Conservation (phyloP, 208 protist species). For the Trypanosomatidae sp. region DNA sequence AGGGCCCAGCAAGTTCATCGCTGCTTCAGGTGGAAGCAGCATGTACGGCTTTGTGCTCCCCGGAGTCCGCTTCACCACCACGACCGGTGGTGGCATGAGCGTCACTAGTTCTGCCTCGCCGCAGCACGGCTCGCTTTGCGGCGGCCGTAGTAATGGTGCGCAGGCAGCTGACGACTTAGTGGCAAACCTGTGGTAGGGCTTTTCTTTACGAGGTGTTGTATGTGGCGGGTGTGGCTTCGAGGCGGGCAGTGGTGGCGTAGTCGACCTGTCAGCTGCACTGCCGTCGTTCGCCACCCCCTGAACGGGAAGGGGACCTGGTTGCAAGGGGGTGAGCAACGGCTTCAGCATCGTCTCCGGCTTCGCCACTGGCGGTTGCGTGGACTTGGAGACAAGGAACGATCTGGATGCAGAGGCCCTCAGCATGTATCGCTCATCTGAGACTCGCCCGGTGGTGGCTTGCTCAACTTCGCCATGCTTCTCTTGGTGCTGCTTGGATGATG, state of each 20-base stretch:
- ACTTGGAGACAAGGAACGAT: neutral
- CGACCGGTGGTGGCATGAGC: conserved; percentile 3
- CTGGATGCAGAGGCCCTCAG: neutral
- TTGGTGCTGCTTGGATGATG: neutral
- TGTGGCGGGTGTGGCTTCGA: neutral
- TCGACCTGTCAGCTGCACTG: neutral
- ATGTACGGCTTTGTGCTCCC: conserved; percentile 19
- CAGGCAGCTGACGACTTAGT: neutral
- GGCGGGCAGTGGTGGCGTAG: neutral
- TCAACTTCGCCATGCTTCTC: neutral
- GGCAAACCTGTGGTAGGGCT: neutral
- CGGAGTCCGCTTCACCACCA: conserved; percentile 12
- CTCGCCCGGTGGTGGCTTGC: neutral
- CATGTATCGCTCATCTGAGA: neutral
- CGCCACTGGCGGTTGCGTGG: neutral
- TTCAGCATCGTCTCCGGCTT: conserved; percentile 3
- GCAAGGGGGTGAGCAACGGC: conserved; percentile 14
- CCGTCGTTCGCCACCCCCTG: conserved; percentile 6
- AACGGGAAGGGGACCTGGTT: conserved; percentile 17
- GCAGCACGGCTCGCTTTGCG: neutral
- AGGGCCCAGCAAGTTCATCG: conserved; percentile 13
- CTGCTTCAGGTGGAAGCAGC: conserved; percentile 21
- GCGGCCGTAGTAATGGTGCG: neutral
- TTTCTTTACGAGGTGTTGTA: neutral
- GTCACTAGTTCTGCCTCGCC: neutral